Base-by-base conservation (phyloP, 345 rosid genomes). In the Viola odorata region DNA sequence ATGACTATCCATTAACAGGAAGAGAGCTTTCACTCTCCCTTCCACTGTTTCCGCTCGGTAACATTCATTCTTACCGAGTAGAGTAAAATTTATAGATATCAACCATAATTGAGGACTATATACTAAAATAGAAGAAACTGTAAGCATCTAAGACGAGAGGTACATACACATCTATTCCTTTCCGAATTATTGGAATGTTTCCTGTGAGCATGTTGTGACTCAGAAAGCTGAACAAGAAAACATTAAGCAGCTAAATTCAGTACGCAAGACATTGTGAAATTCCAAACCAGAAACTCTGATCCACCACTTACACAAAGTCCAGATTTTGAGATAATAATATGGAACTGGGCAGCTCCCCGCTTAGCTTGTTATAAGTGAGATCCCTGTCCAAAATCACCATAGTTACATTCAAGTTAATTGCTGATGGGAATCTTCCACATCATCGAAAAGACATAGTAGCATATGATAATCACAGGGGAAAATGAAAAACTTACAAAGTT, bases 351-450 rank as follows among this genome's bases (percentile, higher is more conserved):
- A 79, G 55, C 37, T 50, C 68, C 57, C 91, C 91, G 37, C 55
- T 51, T 61, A 86, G 69, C 55, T 65, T 81, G 75, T 86, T 83
- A 53, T 81, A 86, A 76, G 85, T 85, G 77, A 83, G 65, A 75
- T 85, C 88, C 78, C 91, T 85, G 64, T 6, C 50, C 13, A 47
- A 47, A 47, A 47, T 9, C 13, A n/a, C 13, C 50, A 47, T 4
- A 47, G 12, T 11, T 9, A 47, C 32, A 7, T 6, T 9, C 11
- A 0, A 12, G 13, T 47, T 11, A 12, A 23, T 9, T 47, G 13
- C 13, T 47, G 50, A 10, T 0, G 4, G 13, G 13, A 10, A 47
- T 47, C 1, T 23, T 23, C 32, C 13, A 3, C 13, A 12, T 10
- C 5, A 12, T n/a, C 11, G 13, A 10, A 47, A 7, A 9, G 13